These are phyloP conservation scores for Dioszegia hungarica DNA, from an alignment of 768 basidiomycete species.

Conservation along the genomic window DNA sequence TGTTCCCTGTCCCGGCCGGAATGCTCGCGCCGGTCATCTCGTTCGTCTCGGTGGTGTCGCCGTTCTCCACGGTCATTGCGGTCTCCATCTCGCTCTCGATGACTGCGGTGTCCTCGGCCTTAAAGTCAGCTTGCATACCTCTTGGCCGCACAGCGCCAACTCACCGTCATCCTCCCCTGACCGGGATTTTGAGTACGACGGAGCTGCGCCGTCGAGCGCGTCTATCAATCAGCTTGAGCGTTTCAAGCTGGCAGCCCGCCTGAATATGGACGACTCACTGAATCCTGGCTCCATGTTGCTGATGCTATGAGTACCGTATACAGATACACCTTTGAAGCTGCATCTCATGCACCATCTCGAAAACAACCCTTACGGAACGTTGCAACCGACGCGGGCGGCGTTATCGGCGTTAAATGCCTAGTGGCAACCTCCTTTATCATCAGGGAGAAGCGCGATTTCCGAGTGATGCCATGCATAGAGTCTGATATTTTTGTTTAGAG, in stretches of 20 bases:
- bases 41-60: constrained; percentile 20
- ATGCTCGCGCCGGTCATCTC: constrained; percentile 10
- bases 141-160: neutral
- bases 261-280: constrained; percentile 26
- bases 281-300: constrained; percentile 41
- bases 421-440: no score
- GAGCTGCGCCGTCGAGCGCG: constrained; percentile 45
- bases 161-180: constrained; percentile 22
- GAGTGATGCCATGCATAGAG: no score
- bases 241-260: no score
- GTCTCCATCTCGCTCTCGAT: constrained; percentile 51
- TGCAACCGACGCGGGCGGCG: no score
- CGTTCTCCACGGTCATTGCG: constrained; percentile 17
- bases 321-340: no score
- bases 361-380: no score
- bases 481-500: neutral
- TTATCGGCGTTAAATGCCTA: no score
- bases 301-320: neutral
- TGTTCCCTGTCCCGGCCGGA: constrained; percentile 16
- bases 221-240: constrained; percentile 25
- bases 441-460: no score
- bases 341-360: neutral
- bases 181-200: constrained; percentile 29
- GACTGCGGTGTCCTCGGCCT: constrained; percentile 50
- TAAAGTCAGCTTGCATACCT: neutral